Conservation (phyloP, 1,139 yeast species). For the Schwanniomyces etchellsii region DNA sequence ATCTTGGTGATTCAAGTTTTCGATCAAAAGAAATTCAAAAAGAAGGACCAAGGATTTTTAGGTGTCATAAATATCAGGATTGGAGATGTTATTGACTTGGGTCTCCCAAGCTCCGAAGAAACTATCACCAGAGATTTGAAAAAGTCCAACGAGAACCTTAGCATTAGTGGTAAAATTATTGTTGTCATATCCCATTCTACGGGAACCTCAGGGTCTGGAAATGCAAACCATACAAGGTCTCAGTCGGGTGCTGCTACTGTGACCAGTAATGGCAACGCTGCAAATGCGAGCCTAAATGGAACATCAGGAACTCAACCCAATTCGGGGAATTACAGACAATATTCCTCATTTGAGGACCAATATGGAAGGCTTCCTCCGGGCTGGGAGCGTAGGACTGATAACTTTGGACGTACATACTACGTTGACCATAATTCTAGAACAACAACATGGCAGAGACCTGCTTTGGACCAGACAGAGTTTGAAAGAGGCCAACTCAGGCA, state of each 20-base stretch:
- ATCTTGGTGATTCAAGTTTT: slow-evolving; percentile 90
- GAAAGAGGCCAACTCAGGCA: slow-evolving; percentile 59
- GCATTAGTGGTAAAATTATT: slow-evolving; percentile 88
- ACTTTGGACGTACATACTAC: slow-evolving; percentile 93
- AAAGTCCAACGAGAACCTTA: slow-evolving; percentile 84
- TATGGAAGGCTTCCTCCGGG: slow-evolving; percentile 96
- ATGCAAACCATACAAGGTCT: slow-evolving; percentile 13
- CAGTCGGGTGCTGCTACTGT: slow-evolving; percentile 10
- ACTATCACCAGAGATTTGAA: slow-evolving; percentile 91
- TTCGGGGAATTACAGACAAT: slow-evolving; percentile 41
- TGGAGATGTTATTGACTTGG: slow-evolving; percentile 81
- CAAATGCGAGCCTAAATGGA: slow-evolving; percentile 6
- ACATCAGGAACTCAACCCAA: slow-evolving; percentile 14
- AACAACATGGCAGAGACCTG: slow-evolving; percentile 97
- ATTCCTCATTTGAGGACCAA: slow-evolving; percentile 94
- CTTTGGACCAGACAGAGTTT: slow-evolving; percentile 61
- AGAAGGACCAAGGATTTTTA: slow-evolving; percentile 97
- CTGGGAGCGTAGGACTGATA: slow-evolving; percentile 98
- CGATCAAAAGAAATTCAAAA: slow-evolving; percentile 94
- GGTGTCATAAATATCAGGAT: slow-evolving; percentile 93
- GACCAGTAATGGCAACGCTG: slow-evolving; percentile 5
- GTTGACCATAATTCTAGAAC: slow-evolving; percentile 97
- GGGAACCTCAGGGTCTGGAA: slow-evolving; percentile 6
- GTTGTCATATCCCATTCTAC: slow-evolving; percentile 56
- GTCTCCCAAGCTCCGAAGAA: slow-evolving; percentile 57